These are phyloP conservation scores for Exophiala spinifera DNA, from an alignment of 2,329 filamentous ascomycete species.

Conservation along the genomic window DNA sequence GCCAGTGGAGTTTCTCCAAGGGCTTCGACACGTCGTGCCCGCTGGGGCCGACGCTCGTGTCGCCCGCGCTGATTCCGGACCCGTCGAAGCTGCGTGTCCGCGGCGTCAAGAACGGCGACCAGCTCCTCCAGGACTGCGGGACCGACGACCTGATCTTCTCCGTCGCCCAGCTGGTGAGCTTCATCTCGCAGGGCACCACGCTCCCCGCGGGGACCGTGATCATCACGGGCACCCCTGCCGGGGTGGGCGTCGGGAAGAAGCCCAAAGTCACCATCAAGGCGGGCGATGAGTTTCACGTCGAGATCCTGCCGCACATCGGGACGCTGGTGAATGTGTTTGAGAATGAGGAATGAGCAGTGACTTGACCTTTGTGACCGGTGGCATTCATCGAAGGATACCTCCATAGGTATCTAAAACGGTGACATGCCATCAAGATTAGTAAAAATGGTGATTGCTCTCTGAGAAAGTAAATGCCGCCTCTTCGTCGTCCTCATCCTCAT, in stretches of 20 bases:
- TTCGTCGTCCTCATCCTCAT: too few relatives aligned
- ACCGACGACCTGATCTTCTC: conserved; percentile 42
- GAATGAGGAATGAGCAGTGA: conserved; percentile 21
- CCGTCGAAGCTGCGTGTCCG: conserved; percentile 34
- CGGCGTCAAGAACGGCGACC: conserved; percentile 36
- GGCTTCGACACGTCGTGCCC: conserved; percentile 40
- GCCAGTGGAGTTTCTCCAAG: conserved; percentile 43
- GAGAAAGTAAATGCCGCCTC: too few relatives aligned
- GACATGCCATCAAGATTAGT: too few relatives aligned
- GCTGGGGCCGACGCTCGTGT: conserved; percentile 38
- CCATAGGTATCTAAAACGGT: too few relatives aligned
- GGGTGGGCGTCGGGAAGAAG: conserved; percentile 43
- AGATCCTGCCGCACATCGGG: conserved; percentile 49
- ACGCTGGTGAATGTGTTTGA: conserved; percentile 44
- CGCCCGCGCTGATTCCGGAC: conserved; percentile 32
- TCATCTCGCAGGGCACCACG: conserved; percentile 40
- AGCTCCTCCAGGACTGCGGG: conserved; percentile 38
- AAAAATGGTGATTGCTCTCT: too few relatives aligned
- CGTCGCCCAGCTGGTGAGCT: conserved; percentile 38
- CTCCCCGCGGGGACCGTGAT: conserved; percentile 40
- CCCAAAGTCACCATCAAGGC: conserved; percentile 40
- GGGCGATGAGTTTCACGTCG: conserved; percentile 46
- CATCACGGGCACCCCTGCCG: conserved; percentile 43
- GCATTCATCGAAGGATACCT: too few relatives aligned
- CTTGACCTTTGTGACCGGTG: too few relatives aligned